Base-by-base conservation (phyloP, 176 grass and related monocot species). In the Avena insularis region DNA sequence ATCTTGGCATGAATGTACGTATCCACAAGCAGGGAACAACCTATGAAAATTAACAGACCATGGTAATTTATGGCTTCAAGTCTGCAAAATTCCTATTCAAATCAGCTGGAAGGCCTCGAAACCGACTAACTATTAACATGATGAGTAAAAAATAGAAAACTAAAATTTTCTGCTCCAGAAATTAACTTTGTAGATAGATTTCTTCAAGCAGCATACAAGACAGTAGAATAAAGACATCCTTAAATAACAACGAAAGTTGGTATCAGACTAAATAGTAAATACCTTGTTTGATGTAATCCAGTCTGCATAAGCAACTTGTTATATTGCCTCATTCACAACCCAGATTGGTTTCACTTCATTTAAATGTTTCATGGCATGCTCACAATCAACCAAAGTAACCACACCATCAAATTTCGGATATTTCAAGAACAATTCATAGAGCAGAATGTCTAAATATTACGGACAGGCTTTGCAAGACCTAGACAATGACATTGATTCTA, bases 331-430 rank as follows among this genome's bases (percentile, higher is more conserved):
- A 38, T 38, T 38, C 36, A 38, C 36, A 38, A 38, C 36, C 3
- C 36, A 38, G 25, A 25, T 38, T 49, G 48, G 8, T 49, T 49
- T 49, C 21, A 89, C 83, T 89, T 93, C 92, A 68, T 93, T 89
- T 80, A 93, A 81, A 84, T 91, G 92, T 71, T 84, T 85, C 86
- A 93, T 89, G 46, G 89, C 83, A 84, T 91, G 89, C 89, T 91
- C 90, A 88, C 80, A 89, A 53, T 93, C 92, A 36, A 93, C 86
- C 89, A 91, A 71, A 74, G 89, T 93, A 75, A 93, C 92, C 53
- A 91, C 86, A 89, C 89, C 92, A 89, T 93, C 92, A 91, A 87
- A 88, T 78, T 93, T 93, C 80, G 91, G 86, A 73, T 84, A 38
- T 77, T 46, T 46, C 50, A 86, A 58, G 8, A 91, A 89, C 61